phyloP scores from a whole-genome alignment of 305 asterid genomes.

The Rubia tinctorum region DNA sequence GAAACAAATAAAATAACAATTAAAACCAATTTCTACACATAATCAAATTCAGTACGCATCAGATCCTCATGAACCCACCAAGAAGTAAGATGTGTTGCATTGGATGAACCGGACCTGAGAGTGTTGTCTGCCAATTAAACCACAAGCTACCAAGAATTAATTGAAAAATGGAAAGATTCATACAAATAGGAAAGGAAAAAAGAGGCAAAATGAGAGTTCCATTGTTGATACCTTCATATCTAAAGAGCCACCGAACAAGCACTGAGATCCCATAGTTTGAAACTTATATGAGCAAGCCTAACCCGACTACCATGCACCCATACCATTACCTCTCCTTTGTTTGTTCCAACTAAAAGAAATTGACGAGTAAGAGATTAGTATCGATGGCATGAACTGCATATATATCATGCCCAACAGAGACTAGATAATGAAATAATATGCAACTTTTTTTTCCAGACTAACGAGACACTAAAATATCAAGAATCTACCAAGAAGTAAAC shows the following conservation, averaged over 20 bases:
- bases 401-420: neutral
- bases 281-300: slow-evolving; percentile 49
- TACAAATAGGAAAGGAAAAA: neutral
- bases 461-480: too few species aligned
- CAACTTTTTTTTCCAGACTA: too few species aligned
- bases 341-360: slow-evolving; percentile 47
- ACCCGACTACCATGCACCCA: slow-evolving; percentile 54
- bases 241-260: slow-evolving; percentile 55
- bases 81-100: too few species aligned
- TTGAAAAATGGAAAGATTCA: slow-evolving; percentile 5
- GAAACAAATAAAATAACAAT: too few species aligned
- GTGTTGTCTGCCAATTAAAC: slow-evolving; percentile 28
- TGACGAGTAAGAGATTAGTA: neutral
- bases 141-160: slow-evolving; percentile 1
- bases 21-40: too few species aligned
- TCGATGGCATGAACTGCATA: neutral
- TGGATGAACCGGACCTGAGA: too few species aligned
- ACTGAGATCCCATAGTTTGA: slow-evolving; percentile 59
- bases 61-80: too few species aligned
- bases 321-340: slow-evolving; percentile 52
- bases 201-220: neutral
- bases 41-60: too few species aligned
- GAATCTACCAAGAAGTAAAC: too few species aligned
- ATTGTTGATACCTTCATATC: slow-evolving; percentile 22
- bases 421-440: neutral